Evolutionary conservation across 352 stramenopile species (phyloP), one percentile per base, ranked within the genome.

Genomic region (Phytopythium sindhum): DNA sequence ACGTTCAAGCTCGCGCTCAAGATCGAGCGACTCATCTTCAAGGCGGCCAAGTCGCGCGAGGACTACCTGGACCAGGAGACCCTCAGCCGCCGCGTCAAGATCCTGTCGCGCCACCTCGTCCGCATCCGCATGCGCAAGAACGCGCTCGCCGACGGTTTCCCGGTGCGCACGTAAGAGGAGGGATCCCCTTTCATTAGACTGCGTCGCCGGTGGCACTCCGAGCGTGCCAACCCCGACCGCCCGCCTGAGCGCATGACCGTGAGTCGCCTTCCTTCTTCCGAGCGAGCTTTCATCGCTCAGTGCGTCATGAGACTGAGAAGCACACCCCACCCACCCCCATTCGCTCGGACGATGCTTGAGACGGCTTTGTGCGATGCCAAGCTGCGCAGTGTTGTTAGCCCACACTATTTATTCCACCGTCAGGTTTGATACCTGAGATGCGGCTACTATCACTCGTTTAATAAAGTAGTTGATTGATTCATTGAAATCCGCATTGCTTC

Each of bases 1-100:
- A 88, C 79, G 4, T 83, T 86, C 57, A 69, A 78, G 57, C 68
- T 88, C 10, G 76, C 79, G 29, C 74, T 88, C 67, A 88, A 88
- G 68, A 74, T 88, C 59, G 79, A 88, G 63, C 70, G 77, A 1
- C 77, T 88, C 57, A 81, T 88, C 62, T 88, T 88, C 59, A 74
- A 79, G 54, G 66, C 73, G 2, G 72, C 79, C 47, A 74, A 69
- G 35, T 83, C 79, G 21, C 68, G 73, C 4, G 74, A 78, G 59
- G 73, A 82, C 64, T 88, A 88, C 67, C 56, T 84, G 58, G 66
- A 86, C 65, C 72, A 83, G 39, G 60, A 74, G 53, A 84, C 79
- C 10, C 68, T 88, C 6, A 63, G 61, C 3, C 80, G 62, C 33
- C 77, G 80, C 28, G 80, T 89, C 2, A 81, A 86, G 63, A 53